These are phyloP conservation scores for Starmerella bombi DNA, from an alignment of 805 yeast species.

Conservation along the genomic window DNA sequence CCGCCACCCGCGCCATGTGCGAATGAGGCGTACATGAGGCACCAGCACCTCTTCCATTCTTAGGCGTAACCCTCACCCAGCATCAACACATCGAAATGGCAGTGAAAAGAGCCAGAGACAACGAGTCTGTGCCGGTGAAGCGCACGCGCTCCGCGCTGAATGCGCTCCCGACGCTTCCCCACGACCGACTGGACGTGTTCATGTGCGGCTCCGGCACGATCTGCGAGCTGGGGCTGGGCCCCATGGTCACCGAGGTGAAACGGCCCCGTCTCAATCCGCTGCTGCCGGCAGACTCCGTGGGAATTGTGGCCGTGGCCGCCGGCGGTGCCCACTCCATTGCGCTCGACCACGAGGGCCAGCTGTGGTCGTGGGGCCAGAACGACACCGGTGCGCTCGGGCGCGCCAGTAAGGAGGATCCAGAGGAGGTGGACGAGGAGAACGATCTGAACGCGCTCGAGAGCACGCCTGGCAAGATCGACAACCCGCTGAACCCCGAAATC, in stretches of 20 bases:
- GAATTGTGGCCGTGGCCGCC: slow-evolving; percentile 74
- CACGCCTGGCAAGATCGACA: slow-evolving; percentile 69
- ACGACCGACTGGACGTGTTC: slow-evolving; percentile 47
- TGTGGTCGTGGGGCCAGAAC: slow-evolving; percentile 99
- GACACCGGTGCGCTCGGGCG: slow-evolving; percentile 89
- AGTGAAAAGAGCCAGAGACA: slow-evolving; percentile 12
- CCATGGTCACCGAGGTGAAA: slow-evolving; percentile 84
- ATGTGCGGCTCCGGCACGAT: slow-evolving; percentile 96
- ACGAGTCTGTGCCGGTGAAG: slow-evolving; percentile 11
- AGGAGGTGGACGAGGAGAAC: slow-evolving; percentile 52
- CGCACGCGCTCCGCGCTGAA: slow-evolving; percentile 14
- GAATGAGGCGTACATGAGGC: no score
- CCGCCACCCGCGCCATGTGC: no score
- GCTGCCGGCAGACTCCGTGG: slow-evolving; percentile 46
- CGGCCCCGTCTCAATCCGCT: slow-evolving; percentile 86
- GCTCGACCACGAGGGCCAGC: slow-evolving; percentile 53
- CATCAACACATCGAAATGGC: no score
- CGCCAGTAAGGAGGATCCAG: slow-evolving; percentile 59
- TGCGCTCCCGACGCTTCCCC: slow-evolving; percentile 9
- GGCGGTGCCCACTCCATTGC: slow-evolving; percentile 96
- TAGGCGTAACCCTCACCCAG: background rate
- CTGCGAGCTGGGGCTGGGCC: slow-evolving; percentile 98
- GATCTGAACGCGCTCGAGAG: slow-evolving; percentile 81
- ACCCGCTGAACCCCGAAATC: slow-evolving; percentile 40
- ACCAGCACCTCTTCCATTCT: no score